Base-by-base conservation (phyloP, 2,329 filamentous ascomycete genomes). In the Diaporthe nobilis region DNA sequence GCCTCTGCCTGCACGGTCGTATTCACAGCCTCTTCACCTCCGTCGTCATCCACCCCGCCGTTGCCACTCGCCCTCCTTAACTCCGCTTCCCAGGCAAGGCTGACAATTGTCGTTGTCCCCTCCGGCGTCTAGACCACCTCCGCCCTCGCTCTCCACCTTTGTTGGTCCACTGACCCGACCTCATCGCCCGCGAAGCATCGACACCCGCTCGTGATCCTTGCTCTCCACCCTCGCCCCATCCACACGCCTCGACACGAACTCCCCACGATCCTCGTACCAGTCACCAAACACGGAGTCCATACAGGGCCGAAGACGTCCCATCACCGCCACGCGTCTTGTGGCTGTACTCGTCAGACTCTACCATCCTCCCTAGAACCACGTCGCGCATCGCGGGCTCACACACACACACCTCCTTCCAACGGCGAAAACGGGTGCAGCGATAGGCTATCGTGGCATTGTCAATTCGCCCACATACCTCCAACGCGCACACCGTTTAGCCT, bases 301-400 rank as follows among this genome's bases (percentile, higher is more conserved):
- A 86, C 86, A 85, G 84, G 82, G 70, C 73, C 73, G 82, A 85
- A 84, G 81, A 80, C 84, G 83, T 82, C 83, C 81, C 81, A 84
- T 88, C 82, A 81, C 88, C 82, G 78, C 86, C 81, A 76, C 86
- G 82, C 80, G 82, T 79, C 82, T 87, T 81, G 85, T 89, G 82
- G 87, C 87, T 85, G 81, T 85, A 80, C 83, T 88, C 81, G 85
- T 90, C 82, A 82, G 86, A 82, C 82, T 88, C 77, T 86, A 88
- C 80, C 88, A 91, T 79, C 89, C 89, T 84, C 89, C 88, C 78
- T 90, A 90, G 81, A 76, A 85, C 79, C 72, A 73, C 70, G 77
- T 77, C 75, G 77, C 77, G 76, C 76, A 78, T 74, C 81, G 79
- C 77, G 81, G 79, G 76, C 72, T 71, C 70, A 77, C 75, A 77